phyloP scores from a whole-genome alignment of 352 stramenopile species.

The Blastocystis sp. region DNA sequence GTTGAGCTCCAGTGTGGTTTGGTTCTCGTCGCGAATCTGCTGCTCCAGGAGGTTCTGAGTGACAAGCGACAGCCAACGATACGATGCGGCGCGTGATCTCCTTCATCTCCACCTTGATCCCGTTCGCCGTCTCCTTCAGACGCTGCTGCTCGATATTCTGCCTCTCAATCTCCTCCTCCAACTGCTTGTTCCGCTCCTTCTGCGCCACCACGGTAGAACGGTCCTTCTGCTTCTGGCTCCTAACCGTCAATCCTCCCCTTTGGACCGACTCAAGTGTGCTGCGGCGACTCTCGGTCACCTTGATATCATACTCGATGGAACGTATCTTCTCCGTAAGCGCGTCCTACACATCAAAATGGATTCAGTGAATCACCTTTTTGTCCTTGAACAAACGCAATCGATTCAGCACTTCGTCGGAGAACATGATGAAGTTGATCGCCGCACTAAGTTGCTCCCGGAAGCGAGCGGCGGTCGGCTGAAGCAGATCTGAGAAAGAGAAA shows the following conservation, averaged over 20 bases:
- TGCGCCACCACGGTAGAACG: background rate
- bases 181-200: constrained; percentile 34
- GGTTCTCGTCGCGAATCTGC: constrained; percentile 43
- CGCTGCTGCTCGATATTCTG: constrained; percentile 47
- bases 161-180: constrained; percentile 40
- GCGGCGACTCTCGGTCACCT: background rate
- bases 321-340: constrained; percentile 46
- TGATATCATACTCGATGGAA: constrained; percentile 16
- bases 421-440: constrained; percentile 53
- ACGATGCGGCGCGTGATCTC: constrained; percentile 35
- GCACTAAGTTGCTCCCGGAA: constrained; percentile 33
- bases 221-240: constrained; percentile 25
- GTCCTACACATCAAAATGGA: background rate
- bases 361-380: background rate
- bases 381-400: background rate
- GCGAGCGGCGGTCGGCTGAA: background rate
- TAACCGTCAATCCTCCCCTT: background rate
- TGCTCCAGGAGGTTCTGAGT: background rate
- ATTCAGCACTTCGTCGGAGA: constrained; percentile 25
- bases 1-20: background rate
- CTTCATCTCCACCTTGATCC: constrained; percentile 22
- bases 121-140: constrained; percentile 25
- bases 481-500: constrained; percentile 22
- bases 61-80: background rate
- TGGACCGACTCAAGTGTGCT: background rate